Evolutionary conservation across 1,139 yeast species (phyloP).

Genomic region (Sugiyamaella neomexicana): DNA sequence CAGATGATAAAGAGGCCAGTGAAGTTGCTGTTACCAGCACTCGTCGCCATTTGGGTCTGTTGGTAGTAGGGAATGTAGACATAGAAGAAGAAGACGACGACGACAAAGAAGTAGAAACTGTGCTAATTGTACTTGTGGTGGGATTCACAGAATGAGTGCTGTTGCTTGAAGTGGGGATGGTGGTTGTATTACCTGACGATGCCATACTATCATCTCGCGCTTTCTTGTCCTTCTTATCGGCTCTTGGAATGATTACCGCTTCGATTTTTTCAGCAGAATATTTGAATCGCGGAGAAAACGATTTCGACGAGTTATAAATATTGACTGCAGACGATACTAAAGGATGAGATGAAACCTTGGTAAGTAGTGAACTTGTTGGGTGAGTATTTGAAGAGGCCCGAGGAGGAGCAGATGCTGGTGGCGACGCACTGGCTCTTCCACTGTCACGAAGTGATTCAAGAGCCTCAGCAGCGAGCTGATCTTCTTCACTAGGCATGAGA

Average conservation of each 20-base stretch:
- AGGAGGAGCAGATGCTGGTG: constrained; percentile 4
- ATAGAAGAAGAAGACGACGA: constrained; percentile 1
- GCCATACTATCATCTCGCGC: constrained; percentile 35
- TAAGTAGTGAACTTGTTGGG: constrained; percentile 14
- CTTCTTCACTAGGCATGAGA: constrained; percentile 7
- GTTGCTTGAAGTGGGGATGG: too few species aligned
- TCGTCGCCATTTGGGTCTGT: constrained; percentile 37
- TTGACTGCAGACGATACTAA: constrained; percentile 56
- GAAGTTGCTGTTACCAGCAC: constrained; percentile 47
- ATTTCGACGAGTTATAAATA: constrained; percentile 58
- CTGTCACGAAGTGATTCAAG: constrained; percentile 14
- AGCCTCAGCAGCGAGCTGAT: constrained; percentile 16
- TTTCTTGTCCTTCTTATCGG: constrained; percentile 33
- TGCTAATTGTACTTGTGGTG: constrained; percentile 24
- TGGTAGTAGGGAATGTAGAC: background rate
- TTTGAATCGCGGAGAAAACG: constrained; percentile 56
- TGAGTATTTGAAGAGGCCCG: constrained; percentile 1
- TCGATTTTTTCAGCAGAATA: constrained; percentile 70
- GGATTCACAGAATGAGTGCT: too few species aligned
- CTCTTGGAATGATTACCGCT: constrained; percentile 49
- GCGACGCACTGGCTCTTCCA: constrained; percentile 9
- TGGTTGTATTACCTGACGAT: too few species aligned
- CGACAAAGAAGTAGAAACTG: too few species aligned
- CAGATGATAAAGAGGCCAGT: constrained; percentile 53
- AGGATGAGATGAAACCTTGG: constrained; percentile 24